Conservation (phyloP, 179 eudicot species). For the Gypsophila paniculata region DNA sequence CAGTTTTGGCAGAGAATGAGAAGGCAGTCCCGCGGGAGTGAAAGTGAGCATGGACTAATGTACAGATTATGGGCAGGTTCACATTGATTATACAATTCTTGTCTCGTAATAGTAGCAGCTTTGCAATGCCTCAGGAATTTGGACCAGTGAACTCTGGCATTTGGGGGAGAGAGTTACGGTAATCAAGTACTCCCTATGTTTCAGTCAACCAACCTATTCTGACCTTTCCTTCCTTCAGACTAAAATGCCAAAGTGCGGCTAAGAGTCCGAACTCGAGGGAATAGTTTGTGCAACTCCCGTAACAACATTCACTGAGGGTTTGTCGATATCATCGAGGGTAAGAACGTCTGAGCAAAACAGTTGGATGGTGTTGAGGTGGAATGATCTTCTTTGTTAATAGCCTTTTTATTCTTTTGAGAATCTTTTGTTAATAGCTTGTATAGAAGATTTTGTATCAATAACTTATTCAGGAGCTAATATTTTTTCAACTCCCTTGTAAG, state of each 20-base stretch:
- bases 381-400: conserved; percentile 14
- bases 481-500: too few species aligned
- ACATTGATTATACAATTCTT: conserved; percentile 22
- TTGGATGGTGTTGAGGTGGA: conserved; percentile 1
- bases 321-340: conserved; percentile 18
- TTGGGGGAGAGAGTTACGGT: neutral
- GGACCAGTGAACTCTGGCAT: neutral
- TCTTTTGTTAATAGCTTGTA: conserved; percentile 17
- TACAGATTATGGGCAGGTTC: conserved; percentile 60
- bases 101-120: neutral
- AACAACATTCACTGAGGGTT: neutral
- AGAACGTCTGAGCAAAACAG: neutral
- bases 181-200: too few species aligned
- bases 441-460: conserved; percentile 24
- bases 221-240: neutral
- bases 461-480: neutral
- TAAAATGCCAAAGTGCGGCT: neutral
- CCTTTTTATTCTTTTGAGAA: neutral
- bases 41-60: conserved; percentile 58
- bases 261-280: neutral
- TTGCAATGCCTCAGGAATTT: neutral
- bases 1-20: conserved; percentile 55
- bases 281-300: neutral
- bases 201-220: neutral
- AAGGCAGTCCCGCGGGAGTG: conserved; percentile 52